Percentiles rank a stretch among this genome's conserved stretches.
These are phyloP conservation scores for Jatropha podagrica DNA, from an alignment of 441 rosid species.

Conservation along the genomic window DNA sequence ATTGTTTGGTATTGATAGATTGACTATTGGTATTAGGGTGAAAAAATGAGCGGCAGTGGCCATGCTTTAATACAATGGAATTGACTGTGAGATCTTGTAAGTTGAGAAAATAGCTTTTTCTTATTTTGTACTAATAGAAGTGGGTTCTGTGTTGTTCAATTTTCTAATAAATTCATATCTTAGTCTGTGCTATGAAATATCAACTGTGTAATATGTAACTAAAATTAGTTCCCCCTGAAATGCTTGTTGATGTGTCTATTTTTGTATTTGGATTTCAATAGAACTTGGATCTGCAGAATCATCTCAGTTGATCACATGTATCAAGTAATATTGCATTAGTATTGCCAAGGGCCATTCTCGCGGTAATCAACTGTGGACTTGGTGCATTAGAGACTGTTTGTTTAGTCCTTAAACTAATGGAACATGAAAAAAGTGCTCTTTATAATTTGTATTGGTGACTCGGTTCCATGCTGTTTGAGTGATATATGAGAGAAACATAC, in stretches of 20 bases:
- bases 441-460: background rate
- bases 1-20: background rate
- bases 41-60: background rate
- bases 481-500: background rate
- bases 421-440: background rate
- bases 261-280: background rate
- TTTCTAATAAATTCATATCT: too few relatives aligned
- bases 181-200: too few relatives aligned
- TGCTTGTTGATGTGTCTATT: too few relatives aligned
- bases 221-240: too few relatives aligned
- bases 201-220: too few relatives aligned
- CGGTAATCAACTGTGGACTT: background rate
- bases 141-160: too few relatives aligned
- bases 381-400: background rate
- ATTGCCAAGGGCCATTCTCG: background rate
- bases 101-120: background rate
- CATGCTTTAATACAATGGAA: background rate
- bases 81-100: background rate
- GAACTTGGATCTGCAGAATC: background rate
- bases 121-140: too few relatives aligned
- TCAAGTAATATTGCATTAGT: background rate
- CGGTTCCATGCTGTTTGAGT: background rate
- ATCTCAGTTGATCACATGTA: background rate
- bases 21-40: background rate
- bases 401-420: background rate